A percentile compares a stretch with the other conserved stretches of the same genome.
Evolutionary conservation across 352 stramenopile genomes (phyloP).

Genomic region (Lagenidium giganteum): DNA sequence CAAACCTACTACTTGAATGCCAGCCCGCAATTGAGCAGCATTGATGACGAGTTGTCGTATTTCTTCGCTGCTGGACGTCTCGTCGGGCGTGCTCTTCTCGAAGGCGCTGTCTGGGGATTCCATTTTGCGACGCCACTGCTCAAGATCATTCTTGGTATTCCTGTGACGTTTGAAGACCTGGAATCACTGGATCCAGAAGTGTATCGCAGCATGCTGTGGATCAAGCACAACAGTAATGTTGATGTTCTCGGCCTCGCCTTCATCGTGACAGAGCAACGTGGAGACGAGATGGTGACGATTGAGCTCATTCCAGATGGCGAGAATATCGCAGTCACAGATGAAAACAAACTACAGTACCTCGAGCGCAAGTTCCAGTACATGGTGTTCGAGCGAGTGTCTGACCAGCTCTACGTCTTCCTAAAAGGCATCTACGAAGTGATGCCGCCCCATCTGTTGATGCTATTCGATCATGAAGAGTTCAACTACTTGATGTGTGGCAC

Average conservation of each 20-base stretch:
- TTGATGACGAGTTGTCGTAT: conserved; percentile 25
- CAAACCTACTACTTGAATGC: conserved; percentile 60
- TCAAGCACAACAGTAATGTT: conserved; percentile 32
- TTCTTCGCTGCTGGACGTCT: conserved; percentile 40
- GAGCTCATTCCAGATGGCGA: conserved; percentile 33
- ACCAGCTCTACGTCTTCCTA: conserved; percentile 72
- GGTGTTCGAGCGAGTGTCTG: conserved; percentile 84
- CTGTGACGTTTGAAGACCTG: conserved; percentile 34
- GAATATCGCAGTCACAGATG: conserved; percentile 81
- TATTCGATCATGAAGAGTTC: conserved; percentile 95
- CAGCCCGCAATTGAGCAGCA: conserved; percentile 42
- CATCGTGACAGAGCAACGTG: conserved; percentile 15
- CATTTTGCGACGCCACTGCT: conserved; percentile 75
- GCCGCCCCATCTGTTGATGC: conserved; percentile 83
- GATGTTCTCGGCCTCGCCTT: conserved; percentile 40
- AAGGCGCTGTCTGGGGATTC: conserved; percentile 88
- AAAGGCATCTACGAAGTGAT: conserved; percentile 94
- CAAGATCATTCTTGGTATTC: conserved; percentile 41
- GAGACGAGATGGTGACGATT: conserved; percentile 15
- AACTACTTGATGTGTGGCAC: conserved; percentile 92
- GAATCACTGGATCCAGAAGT: conserved; percentile 32
- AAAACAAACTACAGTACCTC: conserved; percentile 89
- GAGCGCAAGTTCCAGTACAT: conserved; percentile 87
- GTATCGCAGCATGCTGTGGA: conserved; percentile 47
- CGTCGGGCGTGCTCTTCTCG: conserved; percentile 47